These are phyloP conservation scores for Colletotrichum simmondsii DNA, from an alignment of 2,329 filamentous ascomycete genomes.

Conservation along the genomic window DNA sequence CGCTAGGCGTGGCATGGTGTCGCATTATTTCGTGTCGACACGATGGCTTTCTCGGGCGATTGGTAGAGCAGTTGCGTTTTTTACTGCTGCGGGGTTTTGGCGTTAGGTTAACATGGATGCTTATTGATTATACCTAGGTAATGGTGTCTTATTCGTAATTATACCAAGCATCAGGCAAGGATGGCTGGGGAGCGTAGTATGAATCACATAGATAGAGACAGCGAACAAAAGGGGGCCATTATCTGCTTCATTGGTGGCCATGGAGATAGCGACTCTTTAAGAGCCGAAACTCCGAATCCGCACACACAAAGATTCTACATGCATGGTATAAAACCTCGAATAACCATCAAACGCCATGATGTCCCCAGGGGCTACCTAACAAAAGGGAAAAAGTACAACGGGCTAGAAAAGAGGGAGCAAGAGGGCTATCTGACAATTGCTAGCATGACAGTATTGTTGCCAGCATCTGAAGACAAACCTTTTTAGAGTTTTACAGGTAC, in stretches of 20 bases:
- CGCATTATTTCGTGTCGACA: background rate
- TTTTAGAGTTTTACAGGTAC: conserved; percentile 74
- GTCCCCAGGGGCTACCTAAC: conserved; percentile 23
- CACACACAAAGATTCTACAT: conserved; percentile 32
- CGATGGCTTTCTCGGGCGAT: background rate
- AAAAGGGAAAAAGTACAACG: background rate
- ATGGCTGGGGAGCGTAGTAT: background rate
- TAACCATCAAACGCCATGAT: conserved; percentile 26
- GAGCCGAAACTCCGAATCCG: conserved; percentile 19
- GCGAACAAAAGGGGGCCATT: conserved; percentile 30
- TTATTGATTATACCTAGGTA: background rate
- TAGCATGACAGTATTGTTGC: background rate
- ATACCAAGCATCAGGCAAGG: conserved; percentile 17
- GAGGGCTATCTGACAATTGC: background rate
- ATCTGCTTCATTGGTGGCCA: conserved; percentile 36
- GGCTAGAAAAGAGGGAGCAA: background rate
- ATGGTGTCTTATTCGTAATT: background rate
- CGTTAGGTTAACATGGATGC: background rate
- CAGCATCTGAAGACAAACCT: conserved; percentile 12
- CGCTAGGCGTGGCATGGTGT: background rate
- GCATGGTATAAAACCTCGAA: conserved; percentile 26
- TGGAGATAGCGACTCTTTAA: conserved; percentile 17
- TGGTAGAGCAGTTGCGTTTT: background rate
- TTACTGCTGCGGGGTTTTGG: background rate
- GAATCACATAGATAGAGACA: conserved; percentile 19